Base-by-base conservation (phyloP, 2,329 filamentous ascomycete species). In the Botrytis sinoallii region DNA sequence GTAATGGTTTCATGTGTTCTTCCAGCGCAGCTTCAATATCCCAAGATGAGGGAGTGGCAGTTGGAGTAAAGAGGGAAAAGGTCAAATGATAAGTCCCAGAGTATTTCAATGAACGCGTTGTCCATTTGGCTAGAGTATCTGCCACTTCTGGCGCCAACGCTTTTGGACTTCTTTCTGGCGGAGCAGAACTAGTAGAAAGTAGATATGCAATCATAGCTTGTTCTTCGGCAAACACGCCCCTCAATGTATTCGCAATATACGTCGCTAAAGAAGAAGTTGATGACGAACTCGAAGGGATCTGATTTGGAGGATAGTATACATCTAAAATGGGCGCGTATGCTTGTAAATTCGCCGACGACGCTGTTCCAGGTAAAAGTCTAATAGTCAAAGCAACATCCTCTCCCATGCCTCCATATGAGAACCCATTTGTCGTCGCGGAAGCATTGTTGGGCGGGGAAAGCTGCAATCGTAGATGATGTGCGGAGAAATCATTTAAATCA, bases 1-100 rank as follows among this genome's bases (percentile, higher is more conserved):
- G 86, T 65, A 98, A 87, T 0, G 96, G 95, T 71, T 89, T 86
- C 82, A 99, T 90, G 82, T 97, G 95, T 77, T 93, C 88, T 38
- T 91, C 87, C 16, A 98, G 87, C 0, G 95, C 94, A 52, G 88
- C 84, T 77, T 98, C 92, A 69, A 98, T 93, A 70, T 97, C 93
- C 96, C 96, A 99, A 16, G 91, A 92, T 46, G 92, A 97, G 2
- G 96, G 96, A 0, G 86, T 82, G 1, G 92, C 88, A 1, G 90
- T 90, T 20, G 92, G 92, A 0, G 94, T 96, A 81, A 99, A 98
- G 4, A 99, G 86, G 0, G 96, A 99, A 80, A 99, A 97, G 0
- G 95, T 97, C 42, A 99, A 85, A 81, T 99, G 96, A 81, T 98
- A 99, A 0, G 93, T 97, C 22, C 95, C 91, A 6, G 96, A 92